Percentiles rank a stretch among this genome's conserved stretches.
These are phyloP conservation scores for Erysiphe pulchra DNA, from an alignment of 2,329 filamentous ascomycete genomes.

Conservation along the genomic window DNA sequence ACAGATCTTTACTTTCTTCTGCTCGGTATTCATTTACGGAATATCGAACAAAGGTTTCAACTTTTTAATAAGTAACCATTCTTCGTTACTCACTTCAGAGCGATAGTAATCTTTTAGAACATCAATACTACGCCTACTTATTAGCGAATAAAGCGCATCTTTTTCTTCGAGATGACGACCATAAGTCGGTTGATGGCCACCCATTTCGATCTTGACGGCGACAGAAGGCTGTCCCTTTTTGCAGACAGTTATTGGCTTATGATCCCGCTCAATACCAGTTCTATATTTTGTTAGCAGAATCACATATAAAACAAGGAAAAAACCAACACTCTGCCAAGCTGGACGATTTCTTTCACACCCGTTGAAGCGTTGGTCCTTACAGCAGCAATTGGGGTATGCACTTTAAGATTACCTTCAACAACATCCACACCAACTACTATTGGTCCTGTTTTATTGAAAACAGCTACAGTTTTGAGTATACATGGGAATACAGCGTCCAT, in stretches of 20 bases:
- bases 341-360: conserved; percentile 59
- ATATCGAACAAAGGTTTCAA: conserved; percentile 89
- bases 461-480: conserved; percentile 63
- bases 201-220: conserved; percentile 91
- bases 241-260: conserved; percentile 78
- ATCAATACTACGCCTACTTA: conserved; percentile 75
- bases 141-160: conserved; percentile 66
- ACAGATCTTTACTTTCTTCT: not conserved
- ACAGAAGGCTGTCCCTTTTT: conserved; percentile 96
- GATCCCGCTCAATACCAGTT: conserved; percentile 89
- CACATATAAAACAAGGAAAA: not conserved
- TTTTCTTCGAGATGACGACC: conserved; percentile 85
- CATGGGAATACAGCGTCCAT: conserved; percentile 93
- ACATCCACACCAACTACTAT: conserved; percentile 94
- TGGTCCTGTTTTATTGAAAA: conserved; percentile 95
- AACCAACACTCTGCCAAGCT: conserved; percentile 51
- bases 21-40: conserved; percentile 6
- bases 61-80: conserved; percentile 88
- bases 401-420: conserved; percentile 59
- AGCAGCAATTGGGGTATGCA: conserved; percentile 74
- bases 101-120: conserved; percentile 91
- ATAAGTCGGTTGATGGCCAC: conserved; percentile 73
- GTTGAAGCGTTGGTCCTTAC: conserved; percentile 63
- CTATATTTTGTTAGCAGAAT: conserved; percentile 19
- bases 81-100: conserved; percentile 64